Percentiles rank a stretch among this genome's conserved stretches.
phyloP scores from a whole-genome alignment of 108 stramenopile species.

The Fistulifera pelliculosa region DNA sequence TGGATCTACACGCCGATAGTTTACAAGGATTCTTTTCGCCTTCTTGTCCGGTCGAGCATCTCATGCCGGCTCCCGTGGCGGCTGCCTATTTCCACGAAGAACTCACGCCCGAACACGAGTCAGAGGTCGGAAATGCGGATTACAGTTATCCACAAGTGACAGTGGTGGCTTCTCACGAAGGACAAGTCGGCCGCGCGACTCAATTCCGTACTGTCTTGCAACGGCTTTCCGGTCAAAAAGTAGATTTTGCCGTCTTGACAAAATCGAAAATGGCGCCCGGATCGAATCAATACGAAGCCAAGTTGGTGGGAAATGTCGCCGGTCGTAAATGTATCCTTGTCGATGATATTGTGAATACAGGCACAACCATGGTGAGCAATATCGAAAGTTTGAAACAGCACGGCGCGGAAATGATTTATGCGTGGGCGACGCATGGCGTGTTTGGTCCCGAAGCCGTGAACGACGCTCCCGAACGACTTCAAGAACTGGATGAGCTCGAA shows the following conservation, averaged over 20 bases:
- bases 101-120: conserved; percentile 24
- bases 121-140: too few relatives aligned
- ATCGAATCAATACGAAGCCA: conserved; percentile 32
- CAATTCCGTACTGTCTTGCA: conserved; percentile 69
- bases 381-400: conserved; percentile 43
- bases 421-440: conserved; percentile 85
- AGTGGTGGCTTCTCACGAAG: conserved; percentile 76
- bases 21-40: conserved; percentile 69
- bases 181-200: conserved; percentile 75
- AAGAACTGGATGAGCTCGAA: conserved; percentile 49
- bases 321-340: conserved; percentile 81
- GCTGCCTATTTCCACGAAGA: conserved; percentile 89
- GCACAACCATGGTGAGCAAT: conserved; percentile 54
- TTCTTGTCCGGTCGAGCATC: conserved; percentile 69
- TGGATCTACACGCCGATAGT: conserved; percentile 75
- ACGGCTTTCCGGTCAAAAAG: conserved; percentile 51
- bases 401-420: conserved; percentile 68
- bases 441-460: conserved; percentile 32
- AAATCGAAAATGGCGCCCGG: conserved; percentile 35
- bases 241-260: conserved; percentile 69
- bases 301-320: conserved; percentile 63
- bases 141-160: conserved; percentile 48
- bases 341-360: conserved; percentile 84
- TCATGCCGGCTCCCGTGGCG: conserved; percentile 79
- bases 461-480: conserved; percentile 45